Conservation (phyloP, 352 stramenopile species). For the Globisporangium radiosum region DNA sequence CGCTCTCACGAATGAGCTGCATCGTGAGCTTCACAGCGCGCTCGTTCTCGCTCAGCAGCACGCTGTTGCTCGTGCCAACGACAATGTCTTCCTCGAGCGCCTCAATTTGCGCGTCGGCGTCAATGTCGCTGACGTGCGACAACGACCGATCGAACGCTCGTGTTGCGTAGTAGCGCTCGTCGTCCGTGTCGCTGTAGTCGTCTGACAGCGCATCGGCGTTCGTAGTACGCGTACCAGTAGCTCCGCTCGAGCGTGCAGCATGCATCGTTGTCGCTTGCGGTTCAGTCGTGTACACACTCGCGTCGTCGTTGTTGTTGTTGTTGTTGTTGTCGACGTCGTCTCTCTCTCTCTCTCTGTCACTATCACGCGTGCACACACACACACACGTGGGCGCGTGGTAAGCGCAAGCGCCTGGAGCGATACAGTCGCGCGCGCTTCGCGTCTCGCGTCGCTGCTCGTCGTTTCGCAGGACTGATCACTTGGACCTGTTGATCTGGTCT, state of each 20-base stretch:
- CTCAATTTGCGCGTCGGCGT: slow-evolving; percentile 51
- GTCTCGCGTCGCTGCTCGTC: no score
- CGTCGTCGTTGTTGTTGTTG: slow-evolving; percentile 4
- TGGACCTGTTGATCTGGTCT: no score
- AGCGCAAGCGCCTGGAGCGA: no score
- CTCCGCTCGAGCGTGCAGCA: background rate
- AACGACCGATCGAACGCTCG: background rate
- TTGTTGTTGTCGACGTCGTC: background rate
- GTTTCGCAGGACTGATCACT: no score
- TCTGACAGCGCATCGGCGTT: background rate
- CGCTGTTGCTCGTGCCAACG: slow-evolving; percentile 22
- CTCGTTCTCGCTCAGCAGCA: slow-evolving; percentile 23
- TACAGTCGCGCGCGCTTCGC: no score
- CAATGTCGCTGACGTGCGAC: slow-evolving; percentile 9
- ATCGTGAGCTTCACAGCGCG: slow-evolving; percentile 46
- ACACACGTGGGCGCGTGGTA: no score
- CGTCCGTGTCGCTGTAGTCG: slow-evolving; percentile 14
- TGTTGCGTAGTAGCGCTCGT: slow-evolving; percentile 5
- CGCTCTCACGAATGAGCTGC: slow-evolving; percentile 56
- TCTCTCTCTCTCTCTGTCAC: no score
- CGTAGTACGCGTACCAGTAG: background rate
- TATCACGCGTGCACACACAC: no score
- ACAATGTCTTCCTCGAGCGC: slow-evolving; percentile 47
- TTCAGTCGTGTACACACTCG: no score
- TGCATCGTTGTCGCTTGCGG: background rate